Percentiles rank a stretch among this genome's conserved stretches.
Conservation (phyloP, 495 filamentous ascomycete species). For the Barbatosphaeria neglecta region DNA sequence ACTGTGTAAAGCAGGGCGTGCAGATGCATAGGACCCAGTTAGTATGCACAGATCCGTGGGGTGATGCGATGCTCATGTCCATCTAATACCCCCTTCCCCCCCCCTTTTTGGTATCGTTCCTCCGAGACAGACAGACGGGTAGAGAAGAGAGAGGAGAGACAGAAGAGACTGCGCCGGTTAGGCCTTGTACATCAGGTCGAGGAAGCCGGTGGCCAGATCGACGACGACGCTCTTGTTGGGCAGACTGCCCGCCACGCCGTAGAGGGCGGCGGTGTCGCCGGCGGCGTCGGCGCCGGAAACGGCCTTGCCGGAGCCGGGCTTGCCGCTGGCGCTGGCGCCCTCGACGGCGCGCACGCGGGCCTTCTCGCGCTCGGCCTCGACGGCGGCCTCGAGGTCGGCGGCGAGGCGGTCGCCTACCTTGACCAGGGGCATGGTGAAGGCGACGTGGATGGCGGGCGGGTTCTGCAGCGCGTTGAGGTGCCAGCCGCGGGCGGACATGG, state of each 20-base stretch:
- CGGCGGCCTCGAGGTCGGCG: constrained; percentile 61
- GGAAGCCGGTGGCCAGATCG: constrained; percentile 79
- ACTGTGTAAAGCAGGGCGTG: too few species aligned
- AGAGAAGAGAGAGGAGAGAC: neutral
- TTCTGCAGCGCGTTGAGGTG: constrained; percentile 90
- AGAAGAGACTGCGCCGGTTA: constrained; percentile 21
- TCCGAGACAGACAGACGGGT: too few species aligned
- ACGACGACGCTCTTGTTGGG: constrained; percentile 93
- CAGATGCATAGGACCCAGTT: too few species aligned
- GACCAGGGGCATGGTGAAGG: constrained; percentile 84
- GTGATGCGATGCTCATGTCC: too few species aligned
- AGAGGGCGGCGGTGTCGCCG: constrained; percentile 77
- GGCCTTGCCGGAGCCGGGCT: too few species aligned
- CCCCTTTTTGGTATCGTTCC: too few species aligned
- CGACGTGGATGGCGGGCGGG: constrained; percentile 90
- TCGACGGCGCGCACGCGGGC: constrained; percentile 54
- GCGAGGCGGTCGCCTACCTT: constrained; percentile 67
- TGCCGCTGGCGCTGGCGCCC: too few species aligned
- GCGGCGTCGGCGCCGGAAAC: constrained; percentile 45
- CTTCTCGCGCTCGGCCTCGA: constrained; percentile 64
- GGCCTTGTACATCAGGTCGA: constrained; percentile 93
- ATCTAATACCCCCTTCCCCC: too few species aligned
- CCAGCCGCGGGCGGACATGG: constrained; percentile 74
- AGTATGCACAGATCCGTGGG: too few species aligned
- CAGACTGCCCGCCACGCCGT: constrained; percentile 88